A percentile compares a stretch with the other conserved stretches of the same genome.
These are phyloP conservation scores for Wallemia mellicola DNA, from an alignment of 1,284 basidiomycete species.

Conservation along the genomic window DNA sequence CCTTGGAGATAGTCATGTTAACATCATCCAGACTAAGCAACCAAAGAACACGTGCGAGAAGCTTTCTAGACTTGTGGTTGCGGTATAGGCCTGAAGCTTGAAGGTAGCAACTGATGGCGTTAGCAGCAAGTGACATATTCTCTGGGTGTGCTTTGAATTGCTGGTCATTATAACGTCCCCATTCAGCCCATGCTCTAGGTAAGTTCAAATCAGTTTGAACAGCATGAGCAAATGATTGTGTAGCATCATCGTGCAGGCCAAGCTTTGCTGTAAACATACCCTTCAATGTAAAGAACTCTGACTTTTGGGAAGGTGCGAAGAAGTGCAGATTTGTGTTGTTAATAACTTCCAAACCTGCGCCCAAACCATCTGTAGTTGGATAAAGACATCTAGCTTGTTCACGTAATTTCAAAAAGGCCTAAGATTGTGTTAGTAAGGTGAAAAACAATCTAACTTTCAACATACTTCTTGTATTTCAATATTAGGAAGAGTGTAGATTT, in stretches of 20 bases:
- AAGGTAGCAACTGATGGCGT: slow-evolving; percentile 88
- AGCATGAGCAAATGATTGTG: slow-evolving; percentile 69
- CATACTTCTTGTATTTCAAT: slow-evolving; percentile 82
- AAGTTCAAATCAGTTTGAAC: slow-evolving; percentile 85
- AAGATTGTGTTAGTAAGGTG: not conserved
- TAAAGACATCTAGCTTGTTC: slow-evolving; percentile 99
- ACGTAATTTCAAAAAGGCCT: slow-evolving; percentile 83
- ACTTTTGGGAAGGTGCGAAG: slow-evolving; percentile 79
- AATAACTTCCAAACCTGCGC: slow-evolving; percentile 86
- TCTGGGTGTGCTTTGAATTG: slow-evolving; percentile 32
- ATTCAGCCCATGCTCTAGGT: slow-evolving; percentile 95
- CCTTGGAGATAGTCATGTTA: slow-evolving; percentile 38
- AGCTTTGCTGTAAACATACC: slow-evolving; percentile 92
- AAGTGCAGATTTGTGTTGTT: slow-evolving; percentile 99
- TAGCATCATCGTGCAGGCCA: slow-evolving; percentile 66
- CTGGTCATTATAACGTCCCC: slow-evolving; percentile 81
- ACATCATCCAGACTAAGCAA: slow-evolving; percentile 77
- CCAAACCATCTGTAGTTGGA: slow-evolving; percentile 74
- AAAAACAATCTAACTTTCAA: too few relatives aligned
- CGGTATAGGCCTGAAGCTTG: slow-evolving; percentile 93
- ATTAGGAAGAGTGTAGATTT: slow-evolving; percentile 95
- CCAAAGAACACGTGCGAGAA: slow-evolving; percentile 82
- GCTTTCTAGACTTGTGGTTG: slow-evolving; percentile 67
- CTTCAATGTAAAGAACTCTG: slow-evolving; percentile 98
- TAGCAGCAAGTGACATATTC: slow-evolving; percentile 39